These are phyloP conservation scores for Phaeosphaeriaceae sp. DNA, from an alignment of 2,329 filamentous ascomycete genomes.

Conservation along the genomic window DNA sequence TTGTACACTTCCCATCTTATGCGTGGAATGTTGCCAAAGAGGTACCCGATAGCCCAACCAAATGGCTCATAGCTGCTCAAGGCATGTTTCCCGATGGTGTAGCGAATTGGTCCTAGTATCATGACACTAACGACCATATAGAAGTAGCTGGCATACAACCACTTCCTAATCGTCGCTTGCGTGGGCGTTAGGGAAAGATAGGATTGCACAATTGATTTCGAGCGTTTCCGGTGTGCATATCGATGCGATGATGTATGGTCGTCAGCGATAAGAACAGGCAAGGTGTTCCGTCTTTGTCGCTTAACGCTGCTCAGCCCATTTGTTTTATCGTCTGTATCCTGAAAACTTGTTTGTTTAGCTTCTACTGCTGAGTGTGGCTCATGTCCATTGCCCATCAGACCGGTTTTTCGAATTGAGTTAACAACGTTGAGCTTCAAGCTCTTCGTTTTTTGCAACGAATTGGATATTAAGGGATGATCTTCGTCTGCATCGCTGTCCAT, in stretches of 20 bases:
- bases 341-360: constrained; percentile 23
- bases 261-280: constrained; percentile 35
- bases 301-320: constrained; percentile 5
- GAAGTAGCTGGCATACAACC: constrained; percentile 80
- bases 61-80: constrained; percentile 79
- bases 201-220: constrained; percentile 57
- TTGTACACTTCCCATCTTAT: constrained; percentile 75
- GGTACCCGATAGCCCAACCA: constrained; percentile 89
- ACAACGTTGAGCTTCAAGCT: constrained; percentile 38
- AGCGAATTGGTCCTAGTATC: constrained; percentile 73
- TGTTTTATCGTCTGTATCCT: constrained; percentile 7
- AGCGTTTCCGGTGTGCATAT: constrained; percentile 33
- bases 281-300: constrained; percentile 43
- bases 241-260: constrained; percentile 28
- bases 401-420: constrained; percentile 23
- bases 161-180: constrained; percentile 79
- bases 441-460: constrained; percentile 31
- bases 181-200: constrained; percentile 81
- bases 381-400: constrained; percentile 12
- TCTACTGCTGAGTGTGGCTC: constrained; percentile 43
- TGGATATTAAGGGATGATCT: constrained; percentile 37
- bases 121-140: constrained; percentile 71
- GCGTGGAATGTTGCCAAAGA: constrained; percentile 77
- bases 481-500: constrained; percentile 58
- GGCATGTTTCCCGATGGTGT: constrained; percentile 70